These are phyloP conservation scores for Kluyveromyces nonfermentans DNA, from an alignment of 805 yeast genomes.

Conservation along the genomic window DNA sequence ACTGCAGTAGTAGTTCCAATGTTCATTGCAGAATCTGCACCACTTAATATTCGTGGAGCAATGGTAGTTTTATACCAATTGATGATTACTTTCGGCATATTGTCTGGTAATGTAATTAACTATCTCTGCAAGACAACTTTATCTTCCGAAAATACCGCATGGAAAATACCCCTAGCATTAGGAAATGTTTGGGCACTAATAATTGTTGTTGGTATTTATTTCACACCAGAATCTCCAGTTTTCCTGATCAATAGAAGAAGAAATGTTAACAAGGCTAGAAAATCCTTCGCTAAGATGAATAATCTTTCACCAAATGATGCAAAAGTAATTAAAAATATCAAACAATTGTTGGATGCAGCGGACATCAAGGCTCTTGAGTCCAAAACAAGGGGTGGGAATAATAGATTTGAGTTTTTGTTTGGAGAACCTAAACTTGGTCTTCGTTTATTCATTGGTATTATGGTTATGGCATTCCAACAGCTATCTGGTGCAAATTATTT, in stretches of 20 bases:
- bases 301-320: conserved; percentile 38
- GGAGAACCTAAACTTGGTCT: conserved; percentile 48
- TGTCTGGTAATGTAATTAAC: conserved; percentile 55
- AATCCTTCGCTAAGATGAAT: conserved; percentile 45
- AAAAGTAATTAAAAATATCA: conserved; percentile 40
- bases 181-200: conserved; percentile 32
- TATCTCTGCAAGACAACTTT: conserved; percentile 38
- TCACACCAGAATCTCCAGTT: conserved; percentile 63
- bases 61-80: conserved; percentile 57
- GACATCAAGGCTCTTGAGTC: conserved; percentile 42
- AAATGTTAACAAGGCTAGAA: conserved; percentile 44
- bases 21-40: conserved; percentile 59
- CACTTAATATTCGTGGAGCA: conserved; percentile 57
- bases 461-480: conserved; percentile 54
- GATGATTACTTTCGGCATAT: conserved; percentile 55
- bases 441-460: conserved; percentile 48
- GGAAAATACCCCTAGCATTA: conserved; percentile 58
- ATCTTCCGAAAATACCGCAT: conserved; percentile 39
- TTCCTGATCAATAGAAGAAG: conserved; percentile 41
- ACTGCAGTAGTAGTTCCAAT: conserved; percentile 66
- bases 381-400: conserved; percentile 37
- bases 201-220: conserved; percentile 50
- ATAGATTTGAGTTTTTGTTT: conserved; percentile 38
- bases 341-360: conserved; percentile 40
- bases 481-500: conserved; percentile 57